A percentile compares a stretch with the other conserved stretches of the same genome.
These are phyloP conservation scores for Aspergillus cejpii DNA, from an alignment of 2,329 filamentous ascomycete species.

Conservation along the genomic window DNA sequence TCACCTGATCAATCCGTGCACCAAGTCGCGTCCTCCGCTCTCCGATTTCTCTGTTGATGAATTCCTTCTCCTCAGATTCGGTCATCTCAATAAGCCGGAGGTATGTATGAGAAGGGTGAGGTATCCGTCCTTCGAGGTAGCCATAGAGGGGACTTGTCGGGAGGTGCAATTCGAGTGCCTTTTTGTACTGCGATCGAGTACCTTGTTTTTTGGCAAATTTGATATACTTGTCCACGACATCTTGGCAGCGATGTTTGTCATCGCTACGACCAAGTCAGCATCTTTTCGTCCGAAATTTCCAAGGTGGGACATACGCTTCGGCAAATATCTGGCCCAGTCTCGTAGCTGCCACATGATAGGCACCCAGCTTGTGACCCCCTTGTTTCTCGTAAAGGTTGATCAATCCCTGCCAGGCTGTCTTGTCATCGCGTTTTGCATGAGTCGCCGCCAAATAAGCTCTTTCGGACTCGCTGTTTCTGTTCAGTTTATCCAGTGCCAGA, in stretches of 20 bases:
- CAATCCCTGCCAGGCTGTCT: slow-evolving; percentile 86
- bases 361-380: slow-evolving; percentile 58
- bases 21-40: slow-evolving; percentile 83
- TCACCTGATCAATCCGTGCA: slow-evolving; percentile 75
- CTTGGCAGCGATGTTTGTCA: slow-evolving; percentile 53
- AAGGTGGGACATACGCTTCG: slow-evolving; percentile 46
- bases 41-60: slow-evolving; percentile 82
- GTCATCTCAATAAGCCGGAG: slow-evolving; percentile 73
- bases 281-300: not conserved
- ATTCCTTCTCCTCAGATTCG: slow-evolving; percentile 79
- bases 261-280: slow-evolving; percentile 39
- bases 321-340: slow-evolving; percentile 69
- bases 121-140: slow-evolving; percentile 75
- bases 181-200: slow-evolving; percentile 64
- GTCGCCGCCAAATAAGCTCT: slow-evolving; percentile 67
- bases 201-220: slow-evolving; percentile 67
- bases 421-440: slow-evolving; percentile 63
- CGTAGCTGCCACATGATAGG: slow-evolving; percentile 67
- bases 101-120: slow-evolving; percentile 72
- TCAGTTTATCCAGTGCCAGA: slow-evolving; percentile 72
- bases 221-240: slow-evolving; percentile 70
- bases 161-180: slow-evolving; percentile 67
- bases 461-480: slow-evolving; percentile 65
- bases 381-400: slow-evolving; percentile 79
- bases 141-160: slow-evolving; percentile 75